These are phyloP conservation scores for Ramularia endophylla DNA, from an alignment of 2,329 filamentous ascomycete genomes.

Conservation along the genomic window DNA sequence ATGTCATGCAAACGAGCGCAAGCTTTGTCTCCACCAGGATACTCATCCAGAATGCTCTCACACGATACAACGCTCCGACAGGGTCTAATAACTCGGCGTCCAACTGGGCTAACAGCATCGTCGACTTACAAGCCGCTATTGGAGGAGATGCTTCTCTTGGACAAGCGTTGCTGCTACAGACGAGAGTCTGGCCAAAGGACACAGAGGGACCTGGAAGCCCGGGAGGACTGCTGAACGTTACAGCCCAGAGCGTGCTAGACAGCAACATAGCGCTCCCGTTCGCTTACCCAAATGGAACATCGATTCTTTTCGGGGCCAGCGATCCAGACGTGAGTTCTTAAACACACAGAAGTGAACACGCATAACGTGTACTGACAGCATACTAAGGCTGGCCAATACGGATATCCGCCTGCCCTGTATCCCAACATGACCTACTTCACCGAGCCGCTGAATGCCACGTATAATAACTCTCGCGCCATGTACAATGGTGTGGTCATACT, in stretches of 20 bases:
- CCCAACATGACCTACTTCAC: slow-evolving; percentile 66
- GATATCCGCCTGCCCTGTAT: slow-evolving; percentile 67
- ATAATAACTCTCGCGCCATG: slow-evolving; percentile 33
- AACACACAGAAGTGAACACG: no score
- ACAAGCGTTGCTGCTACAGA: slow-evolving; percentile 58
- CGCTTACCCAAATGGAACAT: slow-evolving; percentile 50
- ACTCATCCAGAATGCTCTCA: slow-evolving; percentile 47
- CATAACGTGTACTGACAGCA: neutral
- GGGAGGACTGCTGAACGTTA: slow-evolving; percentile 59
- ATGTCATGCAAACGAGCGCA: slow-evolving; percentile 70
- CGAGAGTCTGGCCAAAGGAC: slow-evolving; percentile 66
- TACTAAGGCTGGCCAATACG: slow-evolving; percentile 34
- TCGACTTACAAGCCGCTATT: slow-evolving; percentile 69
- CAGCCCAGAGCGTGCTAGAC: slow-evolving; percentile 39
- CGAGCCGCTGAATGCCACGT: slow-evolving; percentile 31
- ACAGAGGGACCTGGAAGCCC: slow-evolving; percentile 47
- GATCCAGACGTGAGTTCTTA: slow-evolving; percentile 6
- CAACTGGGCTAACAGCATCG: slow-evolving; percentile 56
- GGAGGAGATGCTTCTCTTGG: slow-evolving; percentile 43
- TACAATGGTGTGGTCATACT: slow-evolving; percentile 41
- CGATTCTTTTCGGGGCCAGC: slow-evolving; percentile 56
- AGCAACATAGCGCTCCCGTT: slow-evolving; percentile 50
- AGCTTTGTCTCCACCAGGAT: slow-evolving; percentile 62
- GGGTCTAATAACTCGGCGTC: slow-evolving; percentile 48
- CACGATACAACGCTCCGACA: slow-evolving; percentile 45